Percentiles rank a stretch among this genome's conserved stretches.
Evolutionary conservation across 2,329 filamentous ascomycete genomes (phyloP).

Genomic region (Fusarium sp.): DNA sequence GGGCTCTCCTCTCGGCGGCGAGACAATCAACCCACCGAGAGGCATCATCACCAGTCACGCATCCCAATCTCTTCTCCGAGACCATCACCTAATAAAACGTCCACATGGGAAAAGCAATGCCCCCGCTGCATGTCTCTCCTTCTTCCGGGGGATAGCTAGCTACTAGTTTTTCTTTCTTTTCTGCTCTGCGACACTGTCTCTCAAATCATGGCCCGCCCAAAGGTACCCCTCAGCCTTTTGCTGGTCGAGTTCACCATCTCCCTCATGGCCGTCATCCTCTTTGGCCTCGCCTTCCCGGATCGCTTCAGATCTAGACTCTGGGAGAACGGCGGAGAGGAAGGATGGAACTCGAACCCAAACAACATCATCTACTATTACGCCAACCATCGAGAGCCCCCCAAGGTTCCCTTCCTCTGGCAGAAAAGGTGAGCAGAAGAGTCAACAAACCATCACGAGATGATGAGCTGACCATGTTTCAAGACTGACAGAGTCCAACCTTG

Average conservation of each 20-base stretch:
- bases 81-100: not conserved
- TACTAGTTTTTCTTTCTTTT: not conserved
- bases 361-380: constrained; percentile 46
- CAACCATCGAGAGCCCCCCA: constrained; percentile 45
- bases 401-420: constrained; percentile 44
- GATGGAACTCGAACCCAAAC: constrained; percentile 47
- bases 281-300: constrained; percentile 40
- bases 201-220: constrained; percentile 25
- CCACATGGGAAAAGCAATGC: constrained; percentile 9
- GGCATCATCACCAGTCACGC: constrained; percentile 5
- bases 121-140: not conserved
- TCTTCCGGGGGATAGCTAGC: not conserved
- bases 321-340: constrained; percentile 44
- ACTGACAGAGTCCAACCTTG: constrained; percentile 44
- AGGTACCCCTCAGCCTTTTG: constrained; percentile 22
- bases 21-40: constrained; percentile 4
- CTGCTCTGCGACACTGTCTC: not conserved
- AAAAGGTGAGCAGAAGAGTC: constrained; percentile 35
- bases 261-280: constrained; percentile 24
- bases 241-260: constrained; percentile 35
- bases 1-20: not conserved
- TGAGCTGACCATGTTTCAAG: constrained; percentile 23
- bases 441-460: not conserved
- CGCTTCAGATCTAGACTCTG: constrained; percentile 41
- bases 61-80: not conserved